Evolutionary conservation across 371 early-diverging fungal genomes (phyloP), one percentile per base, ranked within the genome.

Genomic region (Circinella minor): DNA sequence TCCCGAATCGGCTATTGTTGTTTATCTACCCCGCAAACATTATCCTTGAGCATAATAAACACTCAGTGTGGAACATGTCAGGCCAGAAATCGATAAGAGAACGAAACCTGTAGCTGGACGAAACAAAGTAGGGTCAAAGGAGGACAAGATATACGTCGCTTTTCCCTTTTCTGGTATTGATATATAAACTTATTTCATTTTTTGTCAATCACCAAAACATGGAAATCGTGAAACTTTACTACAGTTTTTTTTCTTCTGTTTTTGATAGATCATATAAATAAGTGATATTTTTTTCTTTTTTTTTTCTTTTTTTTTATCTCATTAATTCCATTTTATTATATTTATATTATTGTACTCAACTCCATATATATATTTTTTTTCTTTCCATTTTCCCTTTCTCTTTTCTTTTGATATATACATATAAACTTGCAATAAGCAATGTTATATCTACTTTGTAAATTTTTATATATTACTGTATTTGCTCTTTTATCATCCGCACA

Each of bases 391-490:
- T 37, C 61, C n/a, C 61, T 61, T 38, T 20, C 60, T 36, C 61
- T 61, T 11, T 61, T 38, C 39, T 37, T 34, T 27, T 27, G 27
- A n/a, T 10, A 9, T 17, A 17, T 61, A 11, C 18, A 36, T 37
- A 17, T 5, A 14, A 51, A 51, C 8, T 47, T 0, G 39, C 14
- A 62, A 15, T 1, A 51, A 8, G 5, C 14, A 8, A 51, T 17
- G 51, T 17, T 70, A 57, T 69, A 67, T 51, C 11, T 61, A 17
- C 18, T 70, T n/a, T 72, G 73, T 61, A 84, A 84, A 64, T 36
- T 80, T 43, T 68, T 84, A 10, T 84, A 81, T 60, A 71, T 77
- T 37, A 77, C 81, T 10, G 75, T 80, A 3, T 84, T 81, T 72
- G 77, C 79, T 4, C 66, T 74, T 27, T 49, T 78, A 14, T 80